A percentile compares a stretch with the other conserved stretches of the same genome.
Conservation (phyloP, 495 filamentous ascomycete species). For the Penicillium turbatum region DNA sequence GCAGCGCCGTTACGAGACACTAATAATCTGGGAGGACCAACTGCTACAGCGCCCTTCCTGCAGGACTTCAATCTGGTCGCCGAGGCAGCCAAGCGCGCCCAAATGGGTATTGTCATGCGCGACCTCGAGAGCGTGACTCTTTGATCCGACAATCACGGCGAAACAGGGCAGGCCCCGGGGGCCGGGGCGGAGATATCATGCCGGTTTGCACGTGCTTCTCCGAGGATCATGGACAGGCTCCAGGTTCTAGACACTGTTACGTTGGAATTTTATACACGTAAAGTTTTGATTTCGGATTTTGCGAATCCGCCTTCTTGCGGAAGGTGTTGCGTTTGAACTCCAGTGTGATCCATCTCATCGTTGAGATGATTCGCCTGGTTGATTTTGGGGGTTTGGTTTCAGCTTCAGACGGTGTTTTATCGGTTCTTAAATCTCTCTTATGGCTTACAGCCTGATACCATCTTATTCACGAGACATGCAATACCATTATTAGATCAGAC, state of each 20-base stretch:
- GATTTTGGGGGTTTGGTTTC: not conserved
- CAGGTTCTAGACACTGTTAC: constrained; percentile 4
- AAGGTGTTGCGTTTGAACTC: not conserved
- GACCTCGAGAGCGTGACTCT: constrained; percentile 61
- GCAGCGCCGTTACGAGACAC: constrained; percentile 7
- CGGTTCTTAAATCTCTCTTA: not conserved
- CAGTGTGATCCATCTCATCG: not conserved
- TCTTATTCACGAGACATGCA: constrained; percentile 2
- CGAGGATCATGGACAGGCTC: constrained; percentile 13
- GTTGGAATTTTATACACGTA: not conserved
- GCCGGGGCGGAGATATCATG: not conserved
- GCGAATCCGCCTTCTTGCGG: not conserved
- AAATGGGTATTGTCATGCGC: constrained; percentile 79
- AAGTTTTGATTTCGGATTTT: not conserved
- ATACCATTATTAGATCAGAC: not conserved
- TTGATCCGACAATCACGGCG: constrained; percentile 15
- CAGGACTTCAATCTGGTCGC: constrained; percentile 82
- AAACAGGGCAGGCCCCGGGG: constrained; percentile 12
- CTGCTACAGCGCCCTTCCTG: constrained; percentile 57
- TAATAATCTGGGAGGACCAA: constrained; percentile 41
- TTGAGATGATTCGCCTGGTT: not conserved
- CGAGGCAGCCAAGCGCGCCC: constrained; percentile 91
- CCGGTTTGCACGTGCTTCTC: not conserved
- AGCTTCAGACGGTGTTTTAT: not conserved
- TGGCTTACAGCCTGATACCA: not conserved